A percentile compares a stretch with the other conserved stretches of the same genome.
Conservation (phyloP, 2,329 filamentous ascomycete species). For the Beauveria sp. region DNA sequence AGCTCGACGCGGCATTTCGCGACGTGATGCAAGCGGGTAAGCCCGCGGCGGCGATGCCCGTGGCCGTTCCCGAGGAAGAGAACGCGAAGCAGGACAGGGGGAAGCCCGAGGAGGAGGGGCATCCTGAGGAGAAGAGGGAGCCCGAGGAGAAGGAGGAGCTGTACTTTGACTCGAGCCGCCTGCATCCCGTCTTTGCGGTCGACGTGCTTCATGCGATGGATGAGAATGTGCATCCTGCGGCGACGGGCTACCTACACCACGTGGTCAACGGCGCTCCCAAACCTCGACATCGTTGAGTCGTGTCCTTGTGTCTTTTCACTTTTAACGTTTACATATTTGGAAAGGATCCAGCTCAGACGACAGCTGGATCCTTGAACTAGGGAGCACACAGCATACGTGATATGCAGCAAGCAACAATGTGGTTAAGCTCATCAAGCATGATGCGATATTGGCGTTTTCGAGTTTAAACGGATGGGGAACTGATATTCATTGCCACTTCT, state of each 20-base stretch:
- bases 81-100: background rate
- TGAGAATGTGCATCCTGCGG: conserved; percentile 3
- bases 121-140: background rate
- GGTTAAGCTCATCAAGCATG: background rate
- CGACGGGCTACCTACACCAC: conserved; percentile 7
- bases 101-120: background rate
- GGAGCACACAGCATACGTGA: background rate
- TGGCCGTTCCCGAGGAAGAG: background rate
- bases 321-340: background rate
- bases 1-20: conserved; percentile 1
- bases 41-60: background rate
- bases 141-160: background rate
- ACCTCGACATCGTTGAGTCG: background rate
- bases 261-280: conserved; percentile 10
- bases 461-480: too few relatives aligned
- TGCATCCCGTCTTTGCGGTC: conserved; percentile 7
- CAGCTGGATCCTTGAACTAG: background rate
- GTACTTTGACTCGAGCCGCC: conserved; percentile 2
- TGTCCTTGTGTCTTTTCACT: background rate
- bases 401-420: background rate
- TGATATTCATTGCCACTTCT: too few relatives aligned
- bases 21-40: conserved; percentile 8
- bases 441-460: background rate
- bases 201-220: conserved; percentile 5
- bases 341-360: background rate